Evolutionary conservation across 73 alveolate genomes (phyloP).

Genomic region (Paramecium primaurelia): DNA sequence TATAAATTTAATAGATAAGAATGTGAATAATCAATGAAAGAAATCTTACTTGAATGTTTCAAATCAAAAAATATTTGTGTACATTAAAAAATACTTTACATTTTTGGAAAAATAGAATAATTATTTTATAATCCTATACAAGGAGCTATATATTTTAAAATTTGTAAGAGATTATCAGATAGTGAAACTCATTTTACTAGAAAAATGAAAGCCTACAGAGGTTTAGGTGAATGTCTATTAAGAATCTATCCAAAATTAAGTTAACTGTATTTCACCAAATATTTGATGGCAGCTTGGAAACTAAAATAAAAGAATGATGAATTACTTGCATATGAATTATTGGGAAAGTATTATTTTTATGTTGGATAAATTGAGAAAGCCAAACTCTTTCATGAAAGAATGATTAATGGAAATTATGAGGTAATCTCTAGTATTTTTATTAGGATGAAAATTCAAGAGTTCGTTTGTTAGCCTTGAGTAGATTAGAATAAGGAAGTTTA

Average conservation of each 20-base stretch:
- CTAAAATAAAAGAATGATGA: background rate
- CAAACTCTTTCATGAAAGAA: conserved; percentile 1
- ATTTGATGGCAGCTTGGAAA: conserved; percentile 49
- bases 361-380: conserved; percentile 29
- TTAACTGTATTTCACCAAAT: conserved; percentile 9
- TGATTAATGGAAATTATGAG: conserved; percentile 28
- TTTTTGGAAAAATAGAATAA: conserved; percentile 35
- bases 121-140: background rate
- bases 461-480: background rate
- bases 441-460: conserved; percentile 31
- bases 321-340: conserved; percentile 18
- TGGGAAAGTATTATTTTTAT: conserved; percentile 22
- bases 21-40: background rate
- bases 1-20: background rate
- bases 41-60: background rate
- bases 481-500: conserved; percentile 34
- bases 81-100: background rate
- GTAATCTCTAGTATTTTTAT: background rate
- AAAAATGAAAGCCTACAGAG: conserved; percentile 17
- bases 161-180: conserved; percentile 30
- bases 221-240: conserved; percentile 11
- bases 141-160: background rate
- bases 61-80: background rate
- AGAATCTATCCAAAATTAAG: background rate
- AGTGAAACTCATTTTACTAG: background rate